These are phyloP conservation scores for Lablab purpureus DNA, from an alignment of 306 rosid genomes.

Conservation along the genomic window DNA sequence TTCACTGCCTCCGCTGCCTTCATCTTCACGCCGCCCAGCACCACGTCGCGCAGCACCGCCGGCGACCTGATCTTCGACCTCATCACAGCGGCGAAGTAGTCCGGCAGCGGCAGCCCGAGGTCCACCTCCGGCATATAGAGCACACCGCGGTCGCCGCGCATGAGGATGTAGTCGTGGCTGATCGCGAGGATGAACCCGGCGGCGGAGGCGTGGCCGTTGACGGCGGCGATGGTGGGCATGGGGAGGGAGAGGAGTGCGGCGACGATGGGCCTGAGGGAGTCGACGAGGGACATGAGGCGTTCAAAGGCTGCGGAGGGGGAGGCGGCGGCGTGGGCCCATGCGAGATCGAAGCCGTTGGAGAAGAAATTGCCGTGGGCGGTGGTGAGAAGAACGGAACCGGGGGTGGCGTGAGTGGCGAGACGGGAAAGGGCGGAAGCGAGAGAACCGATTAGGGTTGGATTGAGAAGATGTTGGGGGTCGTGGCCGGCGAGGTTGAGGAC, in stretches of 20 bases:
- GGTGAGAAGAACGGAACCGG: conserved; percentile 75
- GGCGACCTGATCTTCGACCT: conserved; percentile 57
- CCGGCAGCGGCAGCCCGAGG: conserved; percentile 63
- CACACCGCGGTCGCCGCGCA: conserved; percentile 71
- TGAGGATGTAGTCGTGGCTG: conserved; percentile 69
- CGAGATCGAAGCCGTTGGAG: conserved; percentile 83
- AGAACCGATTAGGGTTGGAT: conserved; percentile 57
- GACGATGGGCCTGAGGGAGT: conserved; percentile 54
- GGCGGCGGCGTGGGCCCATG: conserved; percentile 64
- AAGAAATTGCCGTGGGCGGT: conserved; percentile 73
- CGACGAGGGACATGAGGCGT: conserved; percentile 58
- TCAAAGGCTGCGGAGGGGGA: conserved; percentile 48
- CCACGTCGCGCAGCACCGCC: conserved; percentile 56
- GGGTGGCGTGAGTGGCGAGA: conserved; percentile 56
- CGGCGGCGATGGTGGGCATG: conserved; percentile 76
- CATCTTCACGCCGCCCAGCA: conserved; percentile 58
- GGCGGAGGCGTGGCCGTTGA: conserved; percentile 69
- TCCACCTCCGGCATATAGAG: conserved; percentile 82
- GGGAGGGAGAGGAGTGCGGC: conserved; percentile 71
- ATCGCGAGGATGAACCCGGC: conserved; percentile 67
- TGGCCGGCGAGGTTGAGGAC: conserved; percentile 66
- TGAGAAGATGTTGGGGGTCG: conserved; percentile 64
- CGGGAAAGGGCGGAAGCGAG: conserved; percentile 59
- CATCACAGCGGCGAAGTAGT: conserved; percentile 58
- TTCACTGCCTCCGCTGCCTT: conserved; percentile 60